A percentile compares a stretch with the other conserved stretches of the same genome.
These are phyloP conservation scores for Thyridium curvatum DNA, from an alignment of 2,329 filamentous ascomycete species.

Conservation along the genomic window DNA sequence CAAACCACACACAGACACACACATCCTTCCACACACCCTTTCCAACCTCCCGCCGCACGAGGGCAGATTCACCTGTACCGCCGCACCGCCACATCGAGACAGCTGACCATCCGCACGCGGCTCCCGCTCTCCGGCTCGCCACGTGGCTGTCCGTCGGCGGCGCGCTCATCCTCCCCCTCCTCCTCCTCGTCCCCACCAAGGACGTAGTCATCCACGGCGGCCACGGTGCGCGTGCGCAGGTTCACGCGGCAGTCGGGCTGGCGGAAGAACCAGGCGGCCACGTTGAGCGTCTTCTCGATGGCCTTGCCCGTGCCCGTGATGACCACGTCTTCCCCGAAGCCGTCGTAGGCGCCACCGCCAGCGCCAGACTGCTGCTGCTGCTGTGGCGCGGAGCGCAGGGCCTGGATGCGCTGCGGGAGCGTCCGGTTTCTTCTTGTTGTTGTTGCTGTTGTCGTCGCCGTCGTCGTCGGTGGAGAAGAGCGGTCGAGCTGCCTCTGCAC, in stretches of 20 bases:
- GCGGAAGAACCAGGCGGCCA: conserved; percentile 60
- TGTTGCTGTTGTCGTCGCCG: no score
- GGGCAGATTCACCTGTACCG: conserved; percentile 31
- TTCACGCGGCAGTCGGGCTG: conserved; percentile 52
- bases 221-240: conserved; percentile 55
- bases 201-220: conserved; percentile 62
- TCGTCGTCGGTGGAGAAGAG: no score
- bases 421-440: conserved; percentile 36
- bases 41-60: background rate
- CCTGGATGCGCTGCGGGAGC: conserved; percentile 38
- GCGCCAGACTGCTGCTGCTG: conserved; percentile 15
- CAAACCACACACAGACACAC: background rate
- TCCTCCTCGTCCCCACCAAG: conserved; percentile 26
- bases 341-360: conserved; percentile 19
- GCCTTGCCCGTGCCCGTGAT: conserved; percentile 55
- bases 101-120: conserved; percentile 42
- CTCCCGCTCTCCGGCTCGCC: conserved; percentile 14
- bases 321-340: conserved; percentile 29
- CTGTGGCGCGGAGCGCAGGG: conserved; percentile 22
- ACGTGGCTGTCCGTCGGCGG: conserved; percentile 12
- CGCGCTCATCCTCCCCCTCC: conserved; percentile 16
- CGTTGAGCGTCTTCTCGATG: conserved; percentile 53
- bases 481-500: conserved; percentile 56
- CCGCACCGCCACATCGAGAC: conserved; percentile 40
- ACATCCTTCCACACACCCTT: background rate